phyloP scores from a whole-genome alignment of 768 basidiomycete species.

The Calocybe gangraenosa region DNA sequence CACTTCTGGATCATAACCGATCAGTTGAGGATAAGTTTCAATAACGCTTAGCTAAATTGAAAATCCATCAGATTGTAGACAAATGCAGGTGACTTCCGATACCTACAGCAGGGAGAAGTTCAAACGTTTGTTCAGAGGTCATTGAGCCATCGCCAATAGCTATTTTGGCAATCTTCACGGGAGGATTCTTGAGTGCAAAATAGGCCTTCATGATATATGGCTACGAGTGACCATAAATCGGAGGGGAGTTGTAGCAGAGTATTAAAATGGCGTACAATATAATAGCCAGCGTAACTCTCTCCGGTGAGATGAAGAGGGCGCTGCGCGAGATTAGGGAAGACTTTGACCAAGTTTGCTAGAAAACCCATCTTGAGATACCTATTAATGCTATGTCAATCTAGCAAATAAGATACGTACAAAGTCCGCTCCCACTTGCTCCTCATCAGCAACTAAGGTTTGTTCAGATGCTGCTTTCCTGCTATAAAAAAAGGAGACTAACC shows the following conservation, averaged over 20 bases:
- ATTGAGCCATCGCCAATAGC: conserved; percentile 70
- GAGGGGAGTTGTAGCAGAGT: not conserved
- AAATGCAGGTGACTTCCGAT: not conserved
- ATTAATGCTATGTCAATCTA: too few relatives aligned
- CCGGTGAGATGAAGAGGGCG: conserved; percentile 69
- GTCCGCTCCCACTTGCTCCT: conserved; percentile 61
- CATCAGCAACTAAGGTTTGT: conserved; percentile 40
- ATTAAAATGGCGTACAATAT: conserved; percentile 62
- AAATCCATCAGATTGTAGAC: conserved; percentile 1
- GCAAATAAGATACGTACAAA: conserved; percentile 35
- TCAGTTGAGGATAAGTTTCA: conserved; percentile 73
- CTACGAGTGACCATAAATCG: conserved; percentile 26
- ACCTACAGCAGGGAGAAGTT: conserved; percentile 53
- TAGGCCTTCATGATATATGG: conserved; percentile 76
- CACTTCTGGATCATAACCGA: conserved; percentile 65
- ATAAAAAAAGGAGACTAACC: conserved; percentile 29
- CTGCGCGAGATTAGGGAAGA: conserved; percentile 64
- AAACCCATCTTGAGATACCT: conserved; percentile 56
- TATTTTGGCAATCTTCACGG: conserved; percentile 63
- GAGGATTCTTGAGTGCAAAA: conserved; percentile 58
- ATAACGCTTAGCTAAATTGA: conserved; percentile 45
- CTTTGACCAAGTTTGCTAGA: conserved; percentile 63
- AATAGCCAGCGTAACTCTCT: conserved; percentile 73
- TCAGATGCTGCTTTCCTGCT: conserved; percentile 1
- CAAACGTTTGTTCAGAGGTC: conserved; percentile 44